These are phyloP conservation scores for Fusarium redolens DNA, from an alignment of 2,329 filamentous ascomycete genomes.

Conservation along the genomic window DNA sequence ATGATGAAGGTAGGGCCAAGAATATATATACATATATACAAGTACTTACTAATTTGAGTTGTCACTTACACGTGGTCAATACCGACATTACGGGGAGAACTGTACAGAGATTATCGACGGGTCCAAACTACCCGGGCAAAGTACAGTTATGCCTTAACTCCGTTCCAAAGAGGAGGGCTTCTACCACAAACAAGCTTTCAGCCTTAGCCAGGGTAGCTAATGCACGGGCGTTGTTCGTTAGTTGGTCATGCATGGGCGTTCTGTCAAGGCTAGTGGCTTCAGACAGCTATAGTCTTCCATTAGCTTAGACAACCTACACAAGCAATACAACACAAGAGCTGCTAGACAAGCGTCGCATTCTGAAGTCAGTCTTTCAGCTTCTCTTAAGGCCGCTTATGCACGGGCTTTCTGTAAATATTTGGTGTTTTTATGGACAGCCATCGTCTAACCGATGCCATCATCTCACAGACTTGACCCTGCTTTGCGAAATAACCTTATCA, in stretches of 20 bases:
- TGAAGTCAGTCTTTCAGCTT: rapidly evolving
- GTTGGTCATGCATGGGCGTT: not conserved
- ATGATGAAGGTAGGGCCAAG: not conserved
- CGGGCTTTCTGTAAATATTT: not conserved
- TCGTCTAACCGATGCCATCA: rapidly evolving
- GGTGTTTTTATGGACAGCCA: not conserved
- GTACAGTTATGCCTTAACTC: not conserved
- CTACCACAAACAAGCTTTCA: not conserved
- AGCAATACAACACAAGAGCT: not conserved
- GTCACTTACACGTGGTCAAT: not conserved
- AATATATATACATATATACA: not conserved
- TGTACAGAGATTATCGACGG: not conserved
- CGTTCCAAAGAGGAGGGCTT: not conserved
- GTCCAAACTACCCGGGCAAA: not conserved
- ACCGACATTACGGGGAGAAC: not conserved
- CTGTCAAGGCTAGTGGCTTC: not conserved
- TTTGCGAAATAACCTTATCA: not conserved
- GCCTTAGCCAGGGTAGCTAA: not conserved
- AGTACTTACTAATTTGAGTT: not conserved
- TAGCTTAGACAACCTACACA: not conserved
- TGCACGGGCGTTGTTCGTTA: not conserved
- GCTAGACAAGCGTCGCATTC: rapidly evolving
- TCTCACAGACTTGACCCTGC: not conserved
- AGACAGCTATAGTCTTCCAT: not conserved
- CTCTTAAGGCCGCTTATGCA: not conserved